Evolutionary conservation across 1,284 basidiomycete species (phyloP).

Genomic region (Leccinum griseonigrum): DNA sequence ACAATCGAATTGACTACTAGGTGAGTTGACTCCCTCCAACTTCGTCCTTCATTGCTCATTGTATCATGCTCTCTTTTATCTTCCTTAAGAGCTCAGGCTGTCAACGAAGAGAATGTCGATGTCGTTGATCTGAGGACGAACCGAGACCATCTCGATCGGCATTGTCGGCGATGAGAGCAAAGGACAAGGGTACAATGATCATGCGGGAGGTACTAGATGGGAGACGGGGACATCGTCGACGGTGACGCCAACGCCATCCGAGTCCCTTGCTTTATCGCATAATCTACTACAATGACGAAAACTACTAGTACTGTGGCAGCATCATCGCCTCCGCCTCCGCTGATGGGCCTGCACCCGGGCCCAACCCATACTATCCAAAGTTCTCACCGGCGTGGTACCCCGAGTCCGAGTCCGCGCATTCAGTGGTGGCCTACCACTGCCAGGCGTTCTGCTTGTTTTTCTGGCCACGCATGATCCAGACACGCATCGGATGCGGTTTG

Average conservation of each 20-base stretch:
- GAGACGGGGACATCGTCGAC: conserved; percentile 7
- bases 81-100: too few relatives aligned
- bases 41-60: too few relatives aligned
- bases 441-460: conserved; percentile 59
- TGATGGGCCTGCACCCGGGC: not conserved
- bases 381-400: conserved; percentile 63
- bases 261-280: not conserved
- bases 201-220: conserved; percentile 16
- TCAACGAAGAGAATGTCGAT: conserved; percentile 4
- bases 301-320: too few relatives aligned
- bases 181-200: conserved; percentile 27
- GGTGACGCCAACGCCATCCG: conserved; percentile 9
- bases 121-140: conserved; percentile 13
- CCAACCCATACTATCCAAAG: conserved; percentile 54
- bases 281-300: too few relatives aligned
- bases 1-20: too few relatives aligned
- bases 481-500: conserved; percentile 56
- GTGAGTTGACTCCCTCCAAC: too few relatives aligned
- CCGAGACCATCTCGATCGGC: not conserved
- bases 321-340: too few relatives aligned
- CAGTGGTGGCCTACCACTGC: conserved; percentile 74
- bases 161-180: conserved; percentile 11
- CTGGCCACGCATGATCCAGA: conserved; percentile 56
- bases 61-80: too few relatives aligned
- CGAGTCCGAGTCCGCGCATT: conserved; percentile 70